A percentile compares a stretch with the other conserved stretches of the same genome.
phyloP scores from a whole-genome alignment of 225 moss, liverwort and hornwort genomes.

The Asterella californica region DNA sequence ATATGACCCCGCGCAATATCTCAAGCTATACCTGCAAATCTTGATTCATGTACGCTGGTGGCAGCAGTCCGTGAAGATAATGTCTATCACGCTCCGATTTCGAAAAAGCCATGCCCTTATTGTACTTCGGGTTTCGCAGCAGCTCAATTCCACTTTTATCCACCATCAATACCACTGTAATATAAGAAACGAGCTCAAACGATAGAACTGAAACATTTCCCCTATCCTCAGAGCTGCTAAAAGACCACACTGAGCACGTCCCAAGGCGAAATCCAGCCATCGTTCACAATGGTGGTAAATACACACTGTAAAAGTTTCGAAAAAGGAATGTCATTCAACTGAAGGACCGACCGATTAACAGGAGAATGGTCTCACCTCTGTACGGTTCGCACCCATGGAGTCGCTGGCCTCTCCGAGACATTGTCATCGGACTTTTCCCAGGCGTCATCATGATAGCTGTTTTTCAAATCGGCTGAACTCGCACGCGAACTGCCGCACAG shows the following conservation, averaged over 20 bases:
- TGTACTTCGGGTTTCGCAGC: slow-evolving; percentile 76
- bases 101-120: slow-evolving; percentile 71
- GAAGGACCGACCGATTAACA: background rate
- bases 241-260: background rate
- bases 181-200: background rate
- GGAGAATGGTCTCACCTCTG: slow-evolving; percentile 34
- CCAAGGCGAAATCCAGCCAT: background rate
- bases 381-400: slow-evolving; percentile 49
- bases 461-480: background rate
- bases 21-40: slow-evolving; percentile 53
- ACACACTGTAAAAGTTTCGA: background rate
- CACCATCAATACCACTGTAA: slow-evolving; percentile 71
- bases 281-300: background rate
- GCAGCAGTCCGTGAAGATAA: slow-evolving; percentile 76
- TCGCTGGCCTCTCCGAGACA: slow-evolving; percentile 37
- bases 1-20: background rate
- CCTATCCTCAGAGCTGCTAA: background rate
- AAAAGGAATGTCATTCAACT: background rate
- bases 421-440: slow-evolving; percentile 49
- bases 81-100: slow-evolving; percentile 64
- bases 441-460: slow-evolving; percentile 41
- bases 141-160: slow-evolving; percentile 85
- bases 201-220: background rate
- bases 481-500: background rate
- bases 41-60: slow-evolving; percentile 62